Conservation (phyloP, 2,329 filamentous ascomycete genomes). For the Akanthomyces dipterigenus region DNA sequence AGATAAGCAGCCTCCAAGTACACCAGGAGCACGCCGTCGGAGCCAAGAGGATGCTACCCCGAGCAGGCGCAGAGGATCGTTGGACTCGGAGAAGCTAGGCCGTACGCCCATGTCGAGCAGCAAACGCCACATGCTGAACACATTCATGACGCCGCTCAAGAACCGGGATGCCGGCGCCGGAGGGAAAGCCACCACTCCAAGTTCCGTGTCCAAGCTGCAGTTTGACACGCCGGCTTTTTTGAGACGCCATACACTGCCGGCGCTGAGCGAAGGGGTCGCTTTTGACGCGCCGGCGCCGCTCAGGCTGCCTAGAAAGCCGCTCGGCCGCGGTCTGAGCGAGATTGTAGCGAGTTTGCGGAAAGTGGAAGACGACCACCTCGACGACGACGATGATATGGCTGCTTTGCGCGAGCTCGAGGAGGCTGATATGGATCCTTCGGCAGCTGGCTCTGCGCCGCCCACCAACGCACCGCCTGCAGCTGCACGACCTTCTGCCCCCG, state of each 20-base stretch:
- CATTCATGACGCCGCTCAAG: conserved; percentile 60
- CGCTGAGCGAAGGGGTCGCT: conserved; percentile 50
- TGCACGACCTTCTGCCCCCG: conserved; percentile 12
- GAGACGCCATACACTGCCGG: conserved; percentile 38
- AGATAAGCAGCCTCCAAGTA: conserved; percentile 17
- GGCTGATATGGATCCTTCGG: conserved; percentile 25
- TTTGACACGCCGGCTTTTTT: conserved; percentile 69
- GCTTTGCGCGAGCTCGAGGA: conserved; percentile 65
- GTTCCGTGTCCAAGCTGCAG: conserved; percentile 46
- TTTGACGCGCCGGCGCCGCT: conserved; percentile 43
- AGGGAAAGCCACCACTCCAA: conserved; percentile 43
- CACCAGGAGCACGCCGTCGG: conserved; percentile 5
- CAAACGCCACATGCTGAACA: conserved; percentile 55
- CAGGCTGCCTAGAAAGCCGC: conserved; percentile 49
- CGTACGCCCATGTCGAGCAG: conserved; percentile 48
- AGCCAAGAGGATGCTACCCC: conserved; percentile 38
- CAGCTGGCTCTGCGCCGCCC: conserved; percentile 17
- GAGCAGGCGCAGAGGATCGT: conserved; percentile 32
- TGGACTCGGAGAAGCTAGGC: conserved; percentile 28
- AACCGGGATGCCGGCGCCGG: conserved; percentile 31
- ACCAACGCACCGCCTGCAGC: conserved; percentile 16
- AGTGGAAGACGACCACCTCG: conserved; percentile 61
- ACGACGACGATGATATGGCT: conserved; percentile 73
- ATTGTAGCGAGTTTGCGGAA: conserved; percentile 65
- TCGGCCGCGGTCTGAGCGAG: conserved; percentile 65